Evolutionary conservation across 2,329 filamentous ascomycete genomes (phyloP), one percentile per base, ranked within the genome.

Genomic region (Xylaria sp.): DNA sequence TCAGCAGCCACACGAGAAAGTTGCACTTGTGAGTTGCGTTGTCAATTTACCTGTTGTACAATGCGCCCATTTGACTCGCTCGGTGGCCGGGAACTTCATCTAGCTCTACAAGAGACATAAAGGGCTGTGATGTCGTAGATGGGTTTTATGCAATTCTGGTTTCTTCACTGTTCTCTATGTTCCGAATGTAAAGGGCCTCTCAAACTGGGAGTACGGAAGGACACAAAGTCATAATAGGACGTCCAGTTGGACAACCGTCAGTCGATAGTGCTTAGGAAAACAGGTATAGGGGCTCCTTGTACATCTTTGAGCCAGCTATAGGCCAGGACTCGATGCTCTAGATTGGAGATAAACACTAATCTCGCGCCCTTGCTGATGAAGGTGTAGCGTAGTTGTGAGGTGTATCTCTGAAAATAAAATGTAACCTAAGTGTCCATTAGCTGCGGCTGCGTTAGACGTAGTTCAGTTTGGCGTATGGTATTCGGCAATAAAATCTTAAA

Each of bases 361-460:
- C 80, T 74, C 1, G 78, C 83, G 31, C 80, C 80, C 72, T 86
- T 86, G 58, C 78, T 74, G 39, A 82, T 74, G 52, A 85, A 80
- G 1, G 79, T 83, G 75, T 85, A 85, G 66, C 82, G 33, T 8
- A 36, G 33, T 36, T 36, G 33, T 9, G 10, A 10, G 33, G 33
- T 1, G 7, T 36, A 36, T 7, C 2, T 36, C 33, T 36, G 2
- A 36, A 10, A 7, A 36, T 10, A 36, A 10, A 36, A 36, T 8
- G 10, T 10, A 36, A 36, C 10, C 7, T 36, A 1, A 36, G 33
- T 10, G 10, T 36, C 33, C 10, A 8, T 36, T 36, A 36, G 33
- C 8, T 36, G 28, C 28, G 28, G 2, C 28, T 3, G 28, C 28
- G 3, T 28, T 28, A 28, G 28, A 3, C 3, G 28, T 36, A 9